A percentile compares a stretch with the other conserved stretches of the same genome.
Conservation (phyloP, 2,329 filamentous ascomycete species). For the Parastagonospora avenae region DNA sequence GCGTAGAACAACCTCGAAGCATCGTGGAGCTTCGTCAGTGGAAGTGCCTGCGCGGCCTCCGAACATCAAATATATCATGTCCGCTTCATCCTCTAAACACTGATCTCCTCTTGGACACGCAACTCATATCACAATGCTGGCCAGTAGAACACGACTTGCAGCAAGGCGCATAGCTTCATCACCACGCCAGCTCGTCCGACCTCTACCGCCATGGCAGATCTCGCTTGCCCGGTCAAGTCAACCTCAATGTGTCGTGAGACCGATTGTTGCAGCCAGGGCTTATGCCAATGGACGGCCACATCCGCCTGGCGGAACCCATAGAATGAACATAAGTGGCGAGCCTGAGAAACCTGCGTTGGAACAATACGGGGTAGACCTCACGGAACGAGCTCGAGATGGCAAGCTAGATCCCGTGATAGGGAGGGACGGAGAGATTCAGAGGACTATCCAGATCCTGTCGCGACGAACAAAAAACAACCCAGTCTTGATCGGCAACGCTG, state of each 20-base stretch:
- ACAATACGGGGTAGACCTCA: constrained; percentile 89
- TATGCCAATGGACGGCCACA: constrained; percentile 71
- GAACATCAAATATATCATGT: constrained; percentile 30
- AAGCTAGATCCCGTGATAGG: constrained; percentile 97
- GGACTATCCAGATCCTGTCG: constrained; percentile 92
- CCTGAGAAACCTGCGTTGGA: constrained; percentile 85
- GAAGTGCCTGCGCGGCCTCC: constrained; percentile 24
- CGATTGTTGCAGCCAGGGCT: constrained; percentile 52
- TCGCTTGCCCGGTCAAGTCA: constrained; percentile 14
- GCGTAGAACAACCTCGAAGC: constrained; percentile 30
- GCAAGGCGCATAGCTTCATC: constrained; percentile 36
- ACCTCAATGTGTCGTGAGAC: constrained; percentile 35
- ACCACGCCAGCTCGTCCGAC: constrained; percentile 21
- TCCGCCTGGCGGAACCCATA: constrained; percentile 88
- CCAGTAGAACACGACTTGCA: constrained; percentile 41
- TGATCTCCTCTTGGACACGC: constrained; percentile 4
- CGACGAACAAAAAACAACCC: constrained; percentile 95
- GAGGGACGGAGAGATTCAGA: constrained; percentile 85
- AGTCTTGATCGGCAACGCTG: constrained; percentile 88
- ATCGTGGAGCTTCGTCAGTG: constrained; percentile 26
- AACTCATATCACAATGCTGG: constrained; percentile 38
- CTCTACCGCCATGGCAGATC: constrained; percentile 31
- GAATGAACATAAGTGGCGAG: constrained; percentile 83
- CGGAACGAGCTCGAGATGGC: constrained; percentile 79
- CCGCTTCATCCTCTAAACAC: constrained; percentile 3